These are phyloP conservation scores for Colletotrichum falcatum DNA, from an alignment of 2,329 filamentous ascomycete species.

Conservation along the genomic window DNA sequence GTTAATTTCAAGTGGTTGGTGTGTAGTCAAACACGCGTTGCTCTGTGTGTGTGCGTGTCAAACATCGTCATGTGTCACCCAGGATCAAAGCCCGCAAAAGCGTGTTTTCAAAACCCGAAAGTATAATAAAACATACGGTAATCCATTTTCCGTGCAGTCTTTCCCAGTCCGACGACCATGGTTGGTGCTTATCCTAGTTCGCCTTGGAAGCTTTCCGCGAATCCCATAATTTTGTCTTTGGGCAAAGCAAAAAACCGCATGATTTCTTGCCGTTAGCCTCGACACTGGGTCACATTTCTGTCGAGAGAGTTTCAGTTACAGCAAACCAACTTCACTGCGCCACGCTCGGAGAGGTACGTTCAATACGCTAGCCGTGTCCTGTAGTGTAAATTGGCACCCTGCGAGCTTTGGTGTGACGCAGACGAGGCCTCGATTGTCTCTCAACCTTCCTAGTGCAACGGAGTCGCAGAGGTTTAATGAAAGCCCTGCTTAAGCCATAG, in stretches of 20 bases:
- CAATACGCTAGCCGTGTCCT: neutral
- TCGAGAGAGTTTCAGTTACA: conserved; percentile 19
- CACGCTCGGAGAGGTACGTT: neutral
- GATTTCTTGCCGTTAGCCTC: neutral
- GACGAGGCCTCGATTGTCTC: neutral
- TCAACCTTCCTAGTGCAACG: neutral
- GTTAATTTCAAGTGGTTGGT: conserved; percentile 24
- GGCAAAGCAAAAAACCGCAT: neutral
- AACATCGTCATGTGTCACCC: conserved; percentile 39
- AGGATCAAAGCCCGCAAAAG: conserved; percentile 39
- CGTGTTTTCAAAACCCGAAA: conserved; percentile 39
- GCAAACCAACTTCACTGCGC: conserved; percentile 22
- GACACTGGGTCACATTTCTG: conserved; percentile 17
- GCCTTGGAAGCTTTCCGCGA: conserved; percentile 19
- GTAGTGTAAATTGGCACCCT: neutral
- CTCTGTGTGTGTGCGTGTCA: conserved; percentile 25
- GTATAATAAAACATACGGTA: conserved; percentile 20
- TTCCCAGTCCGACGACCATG: conserved; percentile 18
- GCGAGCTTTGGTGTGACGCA: neutral
- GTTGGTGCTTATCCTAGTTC: conserved; percentile 22
- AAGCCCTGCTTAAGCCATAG: neutral
- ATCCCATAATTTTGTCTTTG: conserved; percentile 19
- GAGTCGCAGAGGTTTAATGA: conserved; percentile 6
- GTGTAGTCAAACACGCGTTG: conserved; percentile 9
- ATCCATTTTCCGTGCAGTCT: conserved; percentile 2